Conservation (phyloP, 2,329 filamentous ascomycete species). For the Penicillium hordei region DNA sequence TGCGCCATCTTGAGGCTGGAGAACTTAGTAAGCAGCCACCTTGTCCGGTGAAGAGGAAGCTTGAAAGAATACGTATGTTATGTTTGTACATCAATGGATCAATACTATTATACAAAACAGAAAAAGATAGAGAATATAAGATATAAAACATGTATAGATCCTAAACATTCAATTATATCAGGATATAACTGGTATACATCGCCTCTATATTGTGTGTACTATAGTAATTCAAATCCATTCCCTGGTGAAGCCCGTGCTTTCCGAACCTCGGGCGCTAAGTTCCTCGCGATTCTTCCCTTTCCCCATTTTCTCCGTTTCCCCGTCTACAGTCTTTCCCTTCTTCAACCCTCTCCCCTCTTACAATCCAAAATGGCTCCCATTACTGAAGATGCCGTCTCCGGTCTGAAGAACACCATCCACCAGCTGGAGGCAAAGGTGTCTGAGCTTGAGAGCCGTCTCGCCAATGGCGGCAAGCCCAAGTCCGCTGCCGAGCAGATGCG, state of each 20-base stretch:
- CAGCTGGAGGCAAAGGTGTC: slow-evolving; percentile 83
- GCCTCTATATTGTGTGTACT: neutral
- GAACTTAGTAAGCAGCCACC: slow-evolving; percentile 15
- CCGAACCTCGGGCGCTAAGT: slow-evolving; percentile 36
- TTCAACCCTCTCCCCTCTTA: slow-evolving; percentile 20
- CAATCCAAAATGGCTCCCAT: slow-evolving; percentile 75
- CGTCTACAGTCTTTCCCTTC: slow-evolving; percentile 18
- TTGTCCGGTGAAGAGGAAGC: neutral
- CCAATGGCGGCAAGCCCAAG: slow-evolving; percentile 49
- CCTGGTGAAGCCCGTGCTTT: slow-evolving; percentile 15
- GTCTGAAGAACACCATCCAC: slow-evolving; percentile 79
- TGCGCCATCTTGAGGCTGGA: slow-evolving; percentile 20
- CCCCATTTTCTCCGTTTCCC: slow-evolving; percentile 24
- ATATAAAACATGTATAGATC: neutral
- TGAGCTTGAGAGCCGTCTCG: slow-evolving; percentile 74
- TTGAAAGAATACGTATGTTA: neutral
- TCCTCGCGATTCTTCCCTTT: slow-evolving; percentile 33
- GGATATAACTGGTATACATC: neutral
- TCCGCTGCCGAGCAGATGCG: slow-evolving; percentile 67
- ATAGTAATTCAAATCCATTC: neutral
- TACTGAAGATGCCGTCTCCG: slow-evolving; percentile 74
- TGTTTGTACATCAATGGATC: neutral
- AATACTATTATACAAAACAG: neutral
- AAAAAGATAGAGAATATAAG: neutral
- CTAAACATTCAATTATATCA: neutral